Evolutionary conservation across 2,329 filamentous ascomycete species (phyloP).

Genomic region (Fusarium continuum): DNA sequence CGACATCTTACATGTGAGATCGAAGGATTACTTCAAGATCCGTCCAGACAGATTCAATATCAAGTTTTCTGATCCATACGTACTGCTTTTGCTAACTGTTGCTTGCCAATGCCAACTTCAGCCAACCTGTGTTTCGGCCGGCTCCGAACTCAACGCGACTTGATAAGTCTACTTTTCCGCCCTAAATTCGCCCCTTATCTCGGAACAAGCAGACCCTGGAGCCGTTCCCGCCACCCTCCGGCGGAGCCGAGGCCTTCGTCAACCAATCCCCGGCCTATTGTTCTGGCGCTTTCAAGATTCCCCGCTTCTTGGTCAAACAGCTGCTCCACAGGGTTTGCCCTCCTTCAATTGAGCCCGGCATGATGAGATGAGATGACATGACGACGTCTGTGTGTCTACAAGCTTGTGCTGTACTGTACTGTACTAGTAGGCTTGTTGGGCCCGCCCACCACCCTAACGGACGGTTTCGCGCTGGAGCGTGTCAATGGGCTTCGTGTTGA

Average conservation of each 20-base stretch:
- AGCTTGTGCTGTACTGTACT: conserved; percentile 5
- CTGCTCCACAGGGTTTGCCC: conserved; percentile 32
- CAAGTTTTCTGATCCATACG: background rate
- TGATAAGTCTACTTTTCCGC: conserved; percentile 33
- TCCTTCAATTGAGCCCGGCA: conserved; percentile 9
- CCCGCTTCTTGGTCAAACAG: conserved; percentile 34
- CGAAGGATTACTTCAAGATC: background rate
- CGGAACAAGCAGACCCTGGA: conserved; percentile 40
- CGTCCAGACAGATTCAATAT: background rate
- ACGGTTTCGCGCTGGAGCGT: conserved; percentile 36
- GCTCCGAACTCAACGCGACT: conserved; percentile 28
- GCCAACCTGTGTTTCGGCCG: conserved; percentile 20
- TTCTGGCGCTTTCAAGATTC: conserved; percentile 28
- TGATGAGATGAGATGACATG: conserved; percentile 36
- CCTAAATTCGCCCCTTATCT: conserved; percentile 41
- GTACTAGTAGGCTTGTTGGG: conserved; percentile 16
- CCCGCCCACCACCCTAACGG: conserved; percentile 31
- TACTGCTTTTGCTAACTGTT: background rate
- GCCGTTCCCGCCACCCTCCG: conserved; percentile 43
- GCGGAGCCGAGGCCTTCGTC: conserved; percentile 42
- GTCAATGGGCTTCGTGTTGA: conserved; percentile 21
- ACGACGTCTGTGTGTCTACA: conserved; percentile 12
- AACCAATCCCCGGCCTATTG: conserved; percentile 35
- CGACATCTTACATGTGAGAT: conserved; percentile 36
- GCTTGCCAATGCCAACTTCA: conserved; percentile 4